phyloP scores from a whole-genome alignment of 768 basidiomycete species.

The Stropharia rugosoannulata region DNA sequence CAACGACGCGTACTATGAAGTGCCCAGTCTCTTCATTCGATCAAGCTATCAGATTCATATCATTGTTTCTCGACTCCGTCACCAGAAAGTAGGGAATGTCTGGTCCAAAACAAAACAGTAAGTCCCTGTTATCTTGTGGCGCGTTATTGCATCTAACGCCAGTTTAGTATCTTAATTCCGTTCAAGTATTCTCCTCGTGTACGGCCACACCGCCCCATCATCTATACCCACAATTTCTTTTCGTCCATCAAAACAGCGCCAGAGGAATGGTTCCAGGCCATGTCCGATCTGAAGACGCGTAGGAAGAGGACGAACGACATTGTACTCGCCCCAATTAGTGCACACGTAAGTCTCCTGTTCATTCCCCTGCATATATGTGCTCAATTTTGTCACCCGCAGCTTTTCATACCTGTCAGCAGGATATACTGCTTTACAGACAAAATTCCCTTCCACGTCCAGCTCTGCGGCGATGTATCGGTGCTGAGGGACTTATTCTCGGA shows the following conservation, averaged over 20 bases:
- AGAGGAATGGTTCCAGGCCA: slow-evolving; percentile 63
- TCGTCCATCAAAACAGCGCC: slow-evolving; percentile 59
- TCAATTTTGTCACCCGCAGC: slow-evolving; percentile 29
- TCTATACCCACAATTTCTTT: slow-evolving; percentile 48
- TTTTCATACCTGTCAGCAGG: slow-evolving; percentile 58
- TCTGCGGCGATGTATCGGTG: slow-evolving; percentile 45
- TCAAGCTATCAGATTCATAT: slow-evolving; percentile 48
- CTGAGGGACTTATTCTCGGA: slow-evolving; percentile 44
- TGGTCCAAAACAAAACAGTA: slow-evolving; percentile 49
- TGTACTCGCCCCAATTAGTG: slow-evolving; percentile 38
- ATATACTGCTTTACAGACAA: slow-evolving; percentile 53
- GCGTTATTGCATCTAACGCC: background rate
- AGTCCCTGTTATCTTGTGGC: slow-evolving; percentile 11
- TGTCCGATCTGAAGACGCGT: slow-evolving; percentile 40
- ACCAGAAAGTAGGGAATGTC: slow-evolving; percentile 37
- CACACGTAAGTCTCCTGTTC: slow-evolving; percentile 42
- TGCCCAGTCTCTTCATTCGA: slow-evolving; percentile 38
- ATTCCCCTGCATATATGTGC: slow-evolving; percentile 1
- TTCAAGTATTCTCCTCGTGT: slow-evolving; percentile 54
- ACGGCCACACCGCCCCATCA: slow-evolving; percentile 54
- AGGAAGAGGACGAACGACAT: slow-evolving; percentile 16
- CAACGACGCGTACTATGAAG: slow-evolving; percentile 26
- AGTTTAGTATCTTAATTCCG: slow-evolving; percentile 43
- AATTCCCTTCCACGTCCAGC: slow-evolving; percentile 67
- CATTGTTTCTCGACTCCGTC: slow-evolving; percentile 34